Evolutionary conservation across 176 grass and related monocot species (phyloP), one percentile per base, ranked within the genome.

Genomic region (Rhynchospora breviuscula): DNA sequence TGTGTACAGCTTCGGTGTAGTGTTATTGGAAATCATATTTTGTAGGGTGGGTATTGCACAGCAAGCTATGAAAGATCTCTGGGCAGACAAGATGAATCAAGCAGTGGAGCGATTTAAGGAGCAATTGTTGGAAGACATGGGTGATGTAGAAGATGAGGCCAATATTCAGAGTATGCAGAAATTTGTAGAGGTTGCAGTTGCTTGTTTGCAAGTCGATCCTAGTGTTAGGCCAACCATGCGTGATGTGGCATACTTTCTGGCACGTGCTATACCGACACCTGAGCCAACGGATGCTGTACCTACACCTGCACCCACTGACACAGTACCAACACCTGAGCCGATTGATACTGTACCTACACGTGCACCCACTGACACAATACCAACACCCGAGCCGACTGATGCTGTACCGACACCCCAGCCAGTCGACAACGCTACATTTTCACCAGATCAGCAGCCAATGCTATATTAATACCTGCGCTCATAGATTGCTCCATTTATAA

Each of bases 1-100:
- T 47, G 87, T 85, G 2, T 85, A 85, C 79, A 89, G 83, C 85
- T 90, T 87, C 14, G 88, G 85, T 1, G 62, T 87, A 19, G 80
- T 87, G 7, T 21, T 90, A 51, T 85, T 90, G 18, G 85, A 90
- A 73, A 78, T 87, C 15, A 81, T 85, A 6, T 63, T 18, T 11
- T 85, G 66, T 46, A 63, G 49, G 67, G 74, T 45, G 43, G 80
- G 66, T 33, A 15, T 85, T 5, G 46, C 54, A 10, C 48, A 44
- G 0, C 60, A 53, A 53, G 73, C 73, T 18, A 26, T 11, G 2
- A 19, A 57, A 11, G 52, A 47, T 56, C 52, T 78, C 25, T 2
- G 15, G 23, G 22, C 5, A 12, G 54, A 78, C 19, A 40, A 40
- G 35, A 40, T 40, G 35, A 40, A 5, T 40, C 35, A 40, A 40